phyloP scores from a whole-genome alignment of 306 rosid genomes.

The Purshia tridentata region DNA sequence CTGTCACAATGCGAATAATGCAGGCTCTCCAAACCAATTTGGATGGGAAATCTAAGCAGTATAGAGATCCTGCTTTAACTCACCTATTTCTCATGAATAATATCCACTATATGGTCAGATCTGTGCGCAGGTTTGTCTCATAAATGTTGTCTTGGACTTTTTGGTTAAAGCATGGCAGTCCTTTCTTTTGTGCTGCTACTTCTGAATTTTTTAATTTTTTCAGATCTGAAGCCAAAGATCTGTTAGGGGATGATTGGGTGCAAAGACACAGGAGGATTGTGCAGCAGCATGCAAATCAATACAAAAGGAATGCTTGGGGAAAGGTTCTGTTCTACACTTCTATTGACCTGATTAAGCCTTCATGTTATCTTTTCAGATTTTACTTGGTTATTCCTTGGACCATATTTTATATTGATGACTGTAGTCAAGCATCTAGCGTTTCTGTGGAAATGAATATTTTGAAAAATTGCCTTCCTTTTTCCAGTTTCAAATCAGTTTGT shows the following conservation, averaged over 20 bases:
- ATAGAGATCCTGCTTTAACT: conserved; percentile 75
- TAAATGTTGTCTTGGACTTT: conserved; percentile 10
- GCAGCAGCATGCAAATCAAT: conserved; percentile 96
- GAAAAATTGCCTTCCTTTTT: background rate
- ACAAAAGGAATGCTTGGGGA: conserved; percentile 91
- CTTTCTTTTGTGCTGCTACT: conserved; percentile 5
- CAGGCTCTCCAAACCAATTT: conserved; percentile 94
- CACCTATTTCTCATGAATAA: conserved; percentile 97
- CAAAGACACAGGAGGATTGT: conserved; percentile 87
- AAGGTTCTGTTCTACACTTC: conserved; percentile 51
- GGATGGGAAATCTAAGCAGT: conserved; percentile 94
- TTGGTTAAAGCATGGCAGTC: conserved; percentile 18
- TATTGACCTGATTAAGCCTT: background rate
- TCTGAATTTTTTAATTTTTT: conserved; percentile 20
- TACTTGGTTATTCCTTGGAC: background rate
- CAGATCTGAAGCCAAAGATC: conserved; percentile 99
- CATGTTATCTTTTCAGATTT: background rate
- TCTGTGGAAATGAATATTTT: too few relatives aligned
- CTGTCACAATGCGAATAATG: conserved; percentile 91
- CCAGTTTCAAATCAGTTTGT: background rate
- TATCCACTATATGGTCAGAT: conserved; percentile 93
- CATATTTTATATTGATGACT: background rate
- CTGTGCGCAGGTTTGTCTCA: conserved; percentile 73
- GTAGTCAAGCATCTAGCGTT: background rate
- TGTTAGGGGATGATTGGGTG: conserved; percentile 99